These are phyloP conservation scores for Acanthamoeba quina DNA, from an alignment of 208 protist species.

Conservation along the genomic window DNA sequence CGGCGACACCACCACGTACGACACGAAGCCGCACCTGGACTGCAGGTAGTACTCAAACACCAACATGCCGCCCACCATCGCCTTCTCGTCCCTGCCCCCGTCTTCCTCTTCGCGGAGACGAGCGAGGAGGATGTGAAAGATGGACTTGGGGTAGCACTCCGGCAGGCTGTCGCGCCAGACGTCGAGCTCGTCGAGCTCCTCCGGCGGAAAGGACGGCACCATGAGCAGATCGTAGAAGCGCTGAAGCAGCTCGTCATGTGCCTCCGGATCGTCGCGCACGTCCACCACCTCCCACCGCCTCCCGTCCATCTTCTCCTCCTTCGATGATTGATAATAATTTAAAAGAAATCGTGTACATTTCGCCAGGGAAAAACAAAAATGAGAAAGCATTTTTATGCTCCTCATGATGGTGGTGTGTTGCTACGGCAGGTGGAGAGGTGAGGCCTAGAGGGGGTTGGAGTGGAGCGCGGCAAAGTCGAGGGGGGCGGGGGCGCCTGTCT, in stretches of 20 bases:
- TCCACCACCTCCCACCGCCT: neutral
- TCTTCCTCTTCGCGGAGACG: neutral
- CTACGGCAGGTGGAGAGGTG: too few relatives aligned
- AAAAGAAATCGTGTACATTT: too few relatives aligned
- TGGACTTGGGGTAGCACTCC: neutral
- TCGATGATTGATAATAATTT: too few relatives aligned
- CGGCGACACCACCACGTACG: conserved; percentile 27
- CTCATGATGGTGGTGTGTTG: too few relatives aligned
- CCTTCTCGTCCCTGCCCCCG: neutral
- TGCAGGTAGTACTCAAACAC: conserved; percentile 11
- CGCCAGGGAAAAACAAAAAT: too few relatives aligned
- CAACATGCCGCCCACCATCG: neutral
- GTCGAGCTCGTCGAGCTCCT: conserved; percentile 43
- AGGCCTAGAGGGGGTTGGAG: neutral
- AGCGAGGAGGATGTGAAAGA: conserved; percentile 24
- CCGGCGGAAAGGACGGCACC: conserved; percentile 38
- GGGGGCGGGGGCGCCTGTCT: neutral
- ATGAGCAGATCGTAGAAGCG: conserved; percentile 1
- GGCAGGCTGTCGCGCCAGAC: conserved; percentile 13
- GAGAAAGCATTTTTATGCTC: too few relatives aligned
- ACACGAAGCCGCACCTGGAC: conserved; percentile 4
- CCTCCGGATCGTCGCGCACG: neutral
- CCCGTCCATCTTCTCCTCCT: neutral
- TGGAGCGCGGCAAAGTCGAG: neutral
- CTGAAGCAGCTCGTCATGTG: neutral